Conservation (phyloP, 768 basidiomycete species). For the Lentinus brumalis region DNA sequence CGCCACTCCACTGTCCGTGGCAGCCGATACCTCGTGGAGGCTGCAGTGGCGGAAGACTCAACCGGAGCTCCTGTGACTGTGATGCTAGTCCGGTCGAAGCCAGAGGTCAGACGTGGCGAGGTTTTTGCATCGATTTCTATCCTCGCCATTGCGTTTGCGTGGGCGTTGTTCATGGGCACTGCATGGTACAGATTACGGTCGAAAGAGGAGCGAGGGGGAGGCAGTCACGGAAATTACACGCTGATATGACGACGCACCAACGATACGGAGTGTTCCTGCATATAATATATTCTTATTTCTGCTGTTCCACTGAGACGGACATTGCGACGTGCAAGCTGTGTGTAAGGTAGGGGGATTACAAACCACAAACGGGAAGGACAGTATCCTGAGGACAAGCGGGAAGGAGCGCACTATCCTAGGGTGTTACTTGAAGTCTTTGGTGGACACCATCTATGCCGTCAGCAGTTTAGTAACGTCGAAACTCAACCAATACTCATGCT, state of each 20-base stretch:
- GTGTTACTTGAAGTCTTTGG: neutral
- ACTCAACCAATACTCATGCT: neutral
- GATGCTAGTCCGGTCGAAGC: slow-evolving; percentile 23
- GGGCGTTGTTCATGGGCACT: slow-evolving; percentile 65
- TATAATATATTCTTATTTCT: neutral
- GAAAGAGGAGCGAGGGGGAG: slow-evolving; percentile 35
- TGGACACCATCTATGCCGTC: slow-evolving; percentile 2
- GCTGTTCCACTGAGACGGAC: too few species aligned
- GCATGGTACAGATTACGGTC: slow-evolving; percentile 59
- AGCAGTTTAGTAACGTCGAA: neutral
- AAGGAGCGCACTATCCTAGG: neutral
- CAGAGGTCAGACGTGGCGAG: slow-evolving; percentile 44
- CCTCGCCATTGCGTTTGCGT: slow-evolving; percentile 50
- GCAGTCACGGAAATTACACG: slow-evolving; percentile 4
- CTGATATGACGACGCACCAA: neutral
- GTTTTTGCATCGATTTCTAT: slow-evolving; percentile 48
- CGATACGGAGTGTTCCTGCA: neutral
- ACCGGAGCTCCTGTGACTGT: slow-evolving; percentile 1
- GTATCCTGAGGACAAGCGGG: neutral
- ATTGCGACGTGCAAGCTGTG: neutral
- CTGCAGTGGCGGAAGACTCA: neutral
- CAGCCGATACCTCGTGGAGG: slow-evolving; percentile 23
- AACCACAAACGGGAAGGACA: too few species aligned
- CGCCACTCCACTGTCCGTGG: slow-evolving; percentile 20
- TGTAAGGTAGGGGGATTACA: neutral